These are phyloP conservation scores for Fraxinus floribunda DNA, from an alignment of 305 asterid genomes.

Conservation along the genomic window DNA sequence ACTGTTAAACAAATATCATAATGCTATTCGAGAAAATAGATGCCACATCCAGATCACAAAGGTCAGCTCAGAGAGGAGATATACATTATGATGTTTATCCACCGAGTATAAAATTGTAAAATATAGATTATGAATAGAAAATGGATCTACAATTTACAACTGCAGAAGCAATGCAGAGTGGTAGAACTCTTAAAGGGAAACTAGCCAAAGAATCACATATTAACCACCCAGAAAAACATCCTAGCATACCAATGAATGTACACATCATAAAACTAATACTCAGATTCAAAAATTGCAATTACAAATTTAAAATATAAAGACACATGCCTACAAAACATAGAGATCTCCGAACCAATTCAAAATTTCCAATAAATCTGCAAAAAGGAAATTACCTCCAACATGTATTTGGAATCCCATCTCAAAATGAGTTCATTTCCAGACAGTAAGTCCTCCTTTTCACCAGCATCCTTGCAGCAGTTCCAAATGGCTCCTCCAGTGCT, in stretches of 20 bases:
- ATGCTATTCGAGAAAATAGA: neutral
- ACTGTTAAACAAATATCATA: neutral
- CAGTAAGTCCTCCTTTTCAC: constrained; percentile 66
- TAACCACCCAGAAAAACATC: neutral
- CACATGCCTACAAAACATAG: neutral
- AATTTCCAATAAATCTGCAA: neutral
- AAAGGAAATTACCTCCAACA: constrained; percentile 34
- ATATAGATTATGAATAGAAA: neutral
- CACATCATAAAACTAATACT: neutral
- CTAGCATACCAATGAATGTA: neutral
- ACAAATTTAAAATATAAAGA: neutral
- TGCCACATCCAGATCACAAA: neutral
- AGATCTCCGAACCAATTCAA: constrained; percentile 14
- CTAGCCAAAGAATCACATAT: neutral
- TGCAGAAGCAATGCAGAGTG: neutral
- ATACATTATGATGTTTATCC: neutral
- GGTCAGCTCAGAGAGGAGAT: neutral
- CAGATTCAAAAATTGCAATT: neutral
- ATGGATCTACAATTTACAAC: neutral
- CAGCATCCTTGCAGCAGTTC: constrained; percentile 44
- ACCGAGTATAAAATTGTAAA: neutral
- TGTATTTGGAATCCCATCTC: constrained; percentile 22
- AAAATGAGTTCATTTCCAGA: constrained; percentile 75
- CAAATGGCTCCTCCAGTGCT: constrained; percentile 33
- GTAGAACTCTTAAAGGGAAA: neutral